A percentile compares a stretch with the other conserved stretches of the same genome.
Evolutionary conservation across 495 filamentous ascomycete genomes (phyloP).

Genomic region (Penicillium daleae): DNA sequence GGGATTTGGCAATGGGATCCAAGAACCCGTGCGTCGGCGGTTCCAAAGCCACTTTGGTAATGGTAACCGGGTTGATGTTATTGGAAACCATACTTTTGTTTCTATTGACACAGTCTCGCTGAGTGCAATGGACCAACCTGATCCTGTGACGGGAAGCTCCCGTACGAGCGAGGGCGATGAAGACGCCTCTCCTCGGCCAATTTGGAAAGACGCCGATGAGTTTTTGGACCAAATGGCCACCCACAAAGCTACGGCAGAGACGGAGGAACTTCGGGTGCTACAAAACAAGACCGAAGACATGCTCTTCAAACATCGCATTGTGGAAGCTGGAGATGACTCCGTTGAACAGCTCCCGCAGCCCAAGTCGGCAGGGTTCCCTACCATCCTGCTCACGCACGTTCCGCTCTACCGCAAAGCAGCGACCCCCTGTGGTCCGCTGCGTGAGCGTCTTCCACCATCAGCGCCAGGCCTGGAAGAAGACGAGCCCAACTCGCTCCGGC

Average conservation of each 20-base stretch:
- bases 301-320: conserved; percentile 52
- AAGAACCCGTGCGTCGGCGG: conserved; percentile 73
- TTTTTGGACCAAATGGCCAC: conserved; percentile 70
- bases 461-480: conserved; percentile 67
- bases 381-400: conserved; percentile 86
- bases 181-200: conserved; percentile 47
- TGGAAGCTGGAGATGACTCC: conserved; percentile 31
- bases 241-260: conserved; percentile 47
- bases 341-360: conserved; percentile 30
- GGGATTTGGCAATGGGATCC: conserved; percentile 87
- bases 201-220: conserved; percentile 75
- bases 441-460: conserved; percentile 78
- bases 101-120: conserved; percentile 87
- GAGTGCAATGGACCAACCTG: conserved; percentile 66
- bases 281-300: conserved; percentile 48
- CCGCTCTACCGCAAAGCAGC: conserved; percentile 80
- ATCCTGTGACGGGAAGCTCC: conserved; percentile 51
- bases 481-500: conserved; percentile 73
- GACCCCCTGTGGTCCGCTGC: conserved; percentile 87
- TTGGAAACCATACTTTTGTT: conserved; percentile 95
- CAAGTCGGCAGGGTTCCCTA: conserved; percentile 63
- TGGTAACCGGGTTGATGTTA: conserved; percentile 81
- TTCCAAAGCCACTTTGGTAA: conserved; percentile 90
- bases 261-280: conserved; percentile 44
- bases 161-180: conserved; percentile 39